Percentiles rank a stretch among this genome's conserved stretches.
Evolutionary conservation across 1,284 basidiomycete species (phyloP).

Genomic region (Athelia sp.): DNA sequence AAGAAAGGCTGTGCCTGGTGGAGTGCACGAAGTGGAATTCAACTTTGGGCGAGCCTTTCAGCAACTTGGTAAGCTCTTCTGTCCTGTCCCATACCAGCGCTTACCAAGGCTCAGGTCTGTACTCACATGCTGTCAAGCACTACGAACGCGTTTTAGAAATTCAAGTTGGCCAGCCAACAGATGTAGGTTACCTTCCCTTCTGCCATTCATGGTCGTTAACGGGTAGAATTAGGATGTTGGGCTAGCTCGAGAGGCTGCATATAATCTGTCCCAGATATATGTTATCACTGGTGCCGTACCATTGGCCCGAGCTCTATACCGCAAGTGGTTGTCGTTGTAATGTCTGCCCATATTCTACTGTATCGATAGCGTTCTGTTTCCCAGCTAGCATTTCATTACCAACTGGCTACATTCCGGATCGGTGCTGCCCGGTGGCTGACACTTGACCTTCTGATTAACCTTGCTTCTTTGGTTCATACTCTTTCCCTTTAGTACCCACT

Average conservation of each 20-base stretch:
- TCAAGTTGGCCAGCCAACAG: constrained; percentile 37
- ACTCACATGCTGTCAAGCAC: constrained; percentile 77
- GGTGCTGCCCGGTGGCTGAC: too few relatives aligned
- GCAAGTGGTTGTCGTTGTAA: constrained; percentile 65
- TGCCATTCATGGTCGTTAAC: background rate
- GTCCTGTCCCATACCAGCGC: background rate
- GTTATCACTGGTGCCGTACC: constrained; percentile 69
- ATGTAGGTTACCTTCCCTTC: constrained; percentile 3
- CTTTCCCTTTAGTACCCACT: too few relatives aligned
- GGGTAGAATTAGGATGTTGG: constrained; percentile 31
- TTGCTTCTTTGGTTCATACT: too few relatives aligned
- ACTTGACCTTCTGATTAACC: too few relatives aligned
- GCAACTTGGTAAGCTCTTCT: constrained; percentile 64
- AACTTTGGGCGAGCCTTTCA: constrained; percentile 92
- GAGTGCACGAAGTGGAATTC: constrained; percentile 77
- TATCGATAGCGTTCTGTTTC: background rate
- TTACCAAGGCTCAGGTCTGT: constrained; percentile 49
- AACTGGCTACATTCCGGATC: too few relatives aligned
- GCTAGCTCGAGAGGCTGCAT: constrained; percentile 73
- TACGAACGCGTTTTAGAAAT: constrained; percentile 73
- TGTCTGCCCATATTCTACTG: background rate
- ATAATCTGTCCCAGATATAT: constrained; percentile 84
- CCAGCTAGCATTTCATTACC: too few relatives aligned
- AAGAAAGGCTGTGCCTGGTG: constrained; percentile 37
- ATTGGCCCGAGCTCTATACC: constrained; percentile 60